Evolutionary conservation across 2,329 filamentous ascomycete genomes (phyloP).

Genomic region (Aspergillus ochraceus): DNA sequence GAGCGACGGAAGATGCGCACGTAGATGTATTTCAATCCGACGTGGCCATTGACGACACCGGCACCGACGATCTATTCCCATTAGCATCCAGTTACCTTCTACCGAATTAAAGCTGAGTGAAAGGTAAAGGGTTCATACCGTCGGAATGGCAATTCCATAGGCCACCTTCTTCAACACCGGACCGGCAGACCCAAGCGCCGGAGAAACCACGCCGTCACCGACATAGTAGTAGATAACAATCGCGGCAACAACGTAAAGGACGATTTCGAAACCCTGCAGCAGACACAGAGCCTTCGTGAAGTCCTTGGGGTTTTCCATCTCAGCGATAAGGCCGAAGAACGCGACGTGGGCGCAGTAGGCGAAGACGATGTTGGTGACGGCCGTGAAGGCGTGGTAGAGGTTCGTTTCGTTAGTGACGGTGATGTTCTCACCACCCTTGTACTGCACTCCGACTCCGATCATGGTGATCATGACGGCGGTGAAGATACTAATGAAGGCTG

Average conservation of each 20-base stretch:
- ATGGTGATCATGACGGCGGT: slow-evolving; percentile 67
- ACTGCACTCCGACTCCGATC: slow-evolving; percentile 60
- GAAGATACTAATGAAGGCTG: slow-evolving; percentile 64
- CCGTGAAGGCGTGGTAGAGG: slow-evolving; percentile 58
- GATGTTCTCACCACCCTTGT: slow-evolving; percentile 39
- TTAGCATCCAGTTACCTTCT: not conserved
- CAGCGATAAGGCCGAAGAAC: slow-evolving; percentile 66
- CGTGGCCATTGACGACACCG: slow-evolving; percentile 68
- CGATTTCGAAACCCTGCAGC: slow-evolving; percentile 59
- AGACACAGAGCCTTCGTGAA: slow-evolving; percentile 63
- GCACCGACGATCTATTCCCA: slow-evolving; percentile 59
- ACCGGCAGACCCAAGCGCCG: slow-evolving; percentile 64
- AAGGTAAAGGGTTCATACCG: slow-evolving; percentile 35
- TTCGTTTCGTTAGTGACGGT: slow-evolving; percentile 41
- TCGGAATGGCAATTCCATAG: slow-evolving; percentile 67
- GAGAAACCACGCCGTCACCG: slow-evolving; percentile 61
- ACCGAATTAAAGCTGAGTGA: too few species aligned
- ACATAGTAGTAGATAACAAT: slow-evolving; percentile 69
- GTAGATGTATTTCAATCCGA: slow-evolving; percentile 67
- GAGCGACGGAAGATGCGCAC: slow-evolving; percentile 61
- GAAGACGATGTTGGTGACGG: slow-evolving; percentile 69
- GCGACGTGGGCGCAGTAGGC: slow-evolving; percentile 70
- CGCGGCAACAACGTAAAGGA: slow-evolving; percentile 65
- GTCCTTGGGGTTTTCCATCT: slow-evolving; percentile 61
- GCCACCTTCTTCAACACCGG: slow-evolving; percentile 60